phyloP scores from a whole-genome alignment of 2,329 filamentous ascomycete species.

The Colletotrichum tofieldiae region DNA sequence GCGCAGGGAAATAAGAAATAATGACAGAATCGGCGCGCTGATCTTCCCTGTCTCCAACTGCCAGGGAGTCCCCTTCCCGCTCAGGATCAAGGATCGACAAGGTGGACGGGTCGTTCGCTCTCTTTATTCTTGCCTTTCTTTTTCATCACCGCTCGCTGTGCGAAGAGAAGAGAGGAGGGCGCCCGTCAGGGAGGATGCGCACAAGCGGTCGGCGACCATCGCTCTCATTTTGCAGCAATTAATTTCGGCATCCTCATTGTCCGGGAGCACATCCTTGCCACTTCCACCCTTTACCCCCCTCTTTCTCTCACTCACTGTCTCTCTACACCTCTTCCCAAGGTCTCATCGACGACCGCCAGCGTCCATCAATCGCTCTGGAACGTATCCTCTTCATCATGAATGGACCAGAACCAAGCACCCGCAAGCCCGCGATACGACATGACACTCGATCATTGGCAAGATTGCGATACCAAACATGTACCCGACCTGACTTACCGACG shows the following conservation, averaged over 20 bases:
- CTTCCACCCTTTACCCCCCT: background rate
- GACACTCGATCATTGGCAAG: background rate
- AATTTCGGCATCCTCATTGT: conserved; percentile 40
- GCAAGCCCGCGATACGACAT: background rate
- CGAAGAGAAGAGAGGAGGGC: conserved; percentile 2
- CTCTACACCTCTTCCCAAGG: background rate
- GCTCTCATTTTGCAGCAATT: conserved; percentile 33
- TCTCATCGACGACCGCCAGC: background rate
- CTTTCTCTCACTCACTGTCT: no score
- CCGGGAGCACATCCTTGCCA: conserved; percentile 28
- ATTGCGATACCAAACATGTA: background rate
- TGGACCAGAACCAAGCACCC: background rate
- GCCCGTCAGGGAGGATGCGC: conserved; percentile 19
- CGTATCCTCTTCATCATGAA: background rate
- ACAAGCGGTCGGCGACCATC: conserved; percentile 33
- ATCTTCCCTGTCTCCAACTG: conserved; percentile 7
- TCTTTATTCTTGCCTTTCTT: background rate
- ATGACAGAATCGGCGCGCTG: conserved; percentile 35
- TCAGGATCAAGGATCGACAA: conserved; percentile 14
- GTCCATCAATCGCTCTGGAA: background rate
- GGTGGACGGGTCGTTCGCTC: conserved; percentile 16
- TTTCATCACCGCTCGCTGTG: background rate
- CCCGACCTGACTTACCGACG: background rate
- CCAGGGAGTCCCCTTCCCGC: background rate
- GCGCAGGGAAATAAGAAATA: conserved; percentile 26